Evolutionary conservation across 352 stramenopile species (phyloP), one percentile per base, ranked within the genome.

Genomic region (Pythium aquatile): DNA sequence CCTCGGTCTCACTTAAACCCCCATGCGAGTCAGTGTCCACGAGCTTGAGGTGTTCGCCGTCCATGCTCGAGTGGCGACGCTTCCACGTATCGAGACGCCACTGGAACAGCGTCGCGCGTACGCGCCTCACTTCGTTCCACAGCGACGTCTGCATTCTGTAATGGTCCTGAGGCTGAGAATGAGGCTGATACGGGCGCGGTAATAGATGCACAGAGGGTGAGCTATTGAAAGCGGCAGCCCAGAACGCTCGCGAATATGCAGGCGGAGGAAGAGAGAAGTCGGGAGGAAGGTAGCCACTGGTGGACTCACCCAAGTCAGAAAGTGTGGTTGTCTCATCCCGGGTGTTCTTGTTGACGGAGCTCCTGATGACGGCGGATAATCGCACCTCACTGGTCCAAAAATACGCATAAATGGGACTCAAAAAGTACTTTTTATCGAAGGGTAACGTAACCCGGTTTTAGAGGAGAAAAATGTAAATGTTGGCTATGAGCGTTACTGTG

Each of bases 51-150:
- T 60, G 53, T 17, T 66, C 58, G 58, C 47, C 54, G 37, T 71
- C 65, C 24, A 48, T 53, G 32, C 35, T 60, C 14, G 55, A 65
- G 46, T 55, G 24, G 35, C 65, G 65, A 0, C 65, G 58, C 47
- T 71, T 71, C 58, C 57, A 70, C n/a, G 37, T 5, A 16, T 42
- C 17, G 28, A 52, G 62, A 14, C 48, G 55, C 62, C 55, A 68
- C 47, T 55, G 62, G 28, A 56, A 33, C 3, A 68, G 29, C 13
- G 49, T 33, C 3, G 62, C 47, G 8, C 32, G 32, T 5, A 56
- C 46, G 39, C 55, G 26, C 1, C 33, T 9, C 14, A 68, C 46
- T 28, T 51, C 53, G 48, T 39, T 63, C 54, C 55, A 64, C 3
- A 61, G 52, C 56, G 63, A 58, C 24, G 37, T 30, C 32, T 44